Percentiles rank a stretch among this genome's conserved stretches.
Evolutionary conservation across 1,284 basidiomycete genomes (phyloP).

Genomic region (Mycosarcoma mackinlayi): DNA sequence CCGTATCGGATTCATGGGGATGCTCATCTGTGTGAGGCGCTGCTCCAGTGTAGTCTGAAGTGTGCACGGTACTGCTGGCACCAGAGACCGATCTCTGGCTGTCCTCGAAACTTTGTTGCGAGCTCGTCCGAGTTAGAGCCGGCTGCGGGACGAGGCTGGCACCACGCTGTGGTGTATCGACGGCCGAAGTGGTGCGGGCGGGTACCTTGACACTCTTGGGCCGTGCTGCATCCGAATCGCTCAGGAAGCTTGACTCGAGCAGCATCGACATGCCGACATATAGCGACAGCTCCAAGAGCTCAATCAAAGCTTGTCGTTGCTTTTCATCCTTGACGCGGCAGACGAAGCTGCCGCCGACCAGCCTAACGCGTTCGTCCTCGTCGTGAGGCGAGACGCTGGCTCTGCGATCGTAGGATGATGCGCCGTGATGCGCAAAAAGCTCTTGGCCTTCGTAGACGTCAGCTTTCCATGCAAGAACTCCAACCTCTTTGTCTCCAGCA

Average conservation of each 20-base stretch:
- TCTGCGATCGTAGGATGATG: slow-evolving; percentile 23
- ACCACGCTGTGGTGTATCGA: slow-evolving; percentile 31
- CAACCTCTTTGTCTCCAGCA: slow-evolving; percentile 1
- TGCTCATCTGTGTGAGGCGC: not conserved
- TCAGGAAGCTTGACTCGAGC: slow-evolving; percentile 56
- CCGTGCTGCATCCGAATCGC: slow-evolving; percentile 50
- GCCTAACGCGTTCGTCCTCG: slow-evolving; percentile 34
- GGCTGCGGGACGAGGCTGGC: slow-evolving; percentile 28
- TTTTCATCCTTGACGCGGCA: slow-evolving; percentile 32
- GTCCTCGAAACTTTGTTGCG: slow-evolving; percentile 22
- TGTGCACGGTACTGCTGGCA: slow-evolving; percentile 8
- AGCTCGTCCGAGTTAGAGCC: slow-evolving; percentile 12
- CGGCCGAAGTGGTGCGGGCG: slow-evolving; percentile 28
- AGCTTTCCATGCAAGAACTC: slow-evolving; percentile 36
- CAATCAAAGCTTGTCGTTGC: slow-evolving; percentile 22
- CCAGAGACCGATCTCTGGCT: slow-evolving; percentile 17
- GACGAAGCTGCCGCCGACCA: slow-evolving; percentile 57
- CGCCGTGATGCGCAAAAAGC: slow-evolving; percentile 32
- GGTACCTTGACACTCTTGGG: slow-evolving; percentile 41
- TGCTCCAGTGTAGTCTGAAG: not conserved
- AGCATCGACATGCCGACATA: slow-evolving; percentile 60
- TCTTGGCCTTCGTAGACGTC: slow-evolving; percentile 49
- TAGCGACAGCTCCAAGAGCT: slow-evolving; percentile 42
- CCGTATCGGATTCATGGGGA: slow-evolving; percentile 6
- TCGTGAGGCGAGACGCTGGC: slow-evolving; percentile 24